These are phyloP conservation scores for Vitis hybrid DNA, from an alignment of 177 flowering plant species.

Conservation along the genomic window DNA sequence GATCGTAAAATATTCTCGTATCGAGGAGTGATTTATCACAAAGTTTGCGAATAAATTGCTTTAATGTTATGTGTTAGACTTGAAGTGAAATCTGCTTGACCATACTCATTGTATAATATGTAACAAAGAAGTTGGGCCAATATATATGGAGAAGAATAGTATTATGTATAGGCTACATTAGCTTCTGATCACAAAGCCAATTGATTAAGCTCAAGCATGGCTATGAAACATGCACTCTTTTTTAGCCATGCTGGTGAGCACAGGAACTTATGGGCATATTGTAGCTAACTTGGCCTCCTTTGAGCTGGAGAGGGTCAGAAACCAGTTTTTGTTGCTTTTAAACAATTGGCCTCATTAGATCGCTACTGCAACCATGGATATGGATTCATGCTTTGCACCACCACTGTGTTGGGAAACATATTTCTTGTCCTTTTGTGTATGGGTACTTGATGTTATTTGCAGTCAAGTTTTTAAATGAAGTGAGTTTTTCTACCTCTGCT, in stretches of 20 bases:
- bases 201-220: background rate
- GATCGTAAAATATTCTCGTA: too few species aligned
- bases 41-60: too few species aligned
- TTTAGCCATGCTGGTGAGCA: background rate
- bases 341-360: background rate
- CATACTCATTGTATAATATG: too few species aligned
- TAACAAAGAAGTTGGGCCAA: too few species aligned
- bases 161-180: background rate
- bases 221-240: background rate
- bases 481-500: constrained; percentile 26
- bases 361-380: constrained; percentile 1
- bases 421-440: constrained; percentile 22
- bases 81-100: too few species aligned
- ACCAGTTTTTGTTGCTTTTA: too few species aligned
- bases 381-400: constrained; percentile 27
- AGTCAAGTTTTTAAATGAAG: constrained; percentile 16
- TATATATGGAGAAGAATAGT: too few species aligned
- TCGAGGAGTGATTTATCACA: too few species aligned
- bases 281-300: background rate
- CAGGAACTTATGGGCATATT: background rate
- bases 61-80: too few species aligned
- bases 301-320: too few species aligned
- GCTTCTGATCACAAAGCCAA: background rate
- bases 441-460: constrained; percentile 23
- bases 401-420: constrained; percentile 14